Conservation (phyloP, 2,329 filamentous ascomycete species). For the Pseudogymnoascus sp. region DNA sequence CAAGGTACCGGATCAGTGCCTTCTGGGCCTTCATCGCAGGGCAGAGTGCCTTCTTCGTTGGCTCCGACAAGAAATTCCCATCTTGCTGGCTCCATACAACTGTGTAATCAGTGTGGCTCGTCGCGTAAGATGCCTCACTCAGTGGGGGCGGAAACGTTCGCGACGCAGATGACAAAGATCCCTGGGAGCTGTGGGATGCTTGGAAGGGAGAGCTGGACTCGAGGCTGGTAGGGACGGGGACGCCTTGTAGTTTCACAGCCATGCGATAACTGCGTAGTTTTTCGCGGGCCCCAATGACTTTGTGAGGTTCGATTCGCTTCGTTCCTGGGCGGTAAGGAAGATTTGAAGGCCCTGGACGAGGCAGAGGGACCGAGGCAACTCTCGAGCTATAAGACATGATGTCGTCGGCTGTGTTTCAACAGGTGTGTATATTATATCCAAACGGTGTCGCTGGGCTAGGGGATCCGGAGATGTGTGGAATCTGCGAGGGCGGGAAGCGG, state of each 20-base stretch:
- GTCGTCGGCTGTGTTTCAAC: not conserved
- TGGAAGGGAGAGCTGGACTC: slow-evolving; percentile 11
- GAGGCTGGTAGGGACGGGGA: not conserved
- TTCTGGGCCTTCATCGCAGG: slow-evolving; percentile 25
- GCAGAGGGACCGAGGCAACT: not conserved
- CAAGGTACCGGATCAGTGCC: slow-evolving; percentile 26
- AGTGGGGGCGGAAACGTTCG: not conserved
- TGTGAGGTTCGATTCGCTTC: not conserved
- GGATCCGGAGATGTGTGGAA: not conserved
- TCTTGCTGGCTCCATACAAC: slow-evolving; percentile 14
- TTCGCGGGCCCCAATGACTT: not conserved
- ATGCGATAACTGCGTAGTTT: not conserved
- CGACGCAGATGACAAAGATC: not conserved
- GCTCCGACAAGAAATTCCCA: slow-evolving; percentile 23
- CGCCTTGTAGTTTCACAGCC: not conserved
- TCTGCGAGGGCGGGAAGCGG: not conserved
- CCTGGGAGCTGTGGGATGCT: not conserved
- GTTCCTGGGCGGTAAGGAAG: not conserved
- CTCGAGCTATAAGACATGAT: not conserved
- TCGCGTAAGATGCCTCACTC: not conserved
- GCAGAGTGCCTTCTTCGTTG: slow-evolving; percentile 21
- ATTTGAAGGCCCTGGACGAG: not conserved
- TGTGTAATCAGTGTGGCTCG: not conserved
- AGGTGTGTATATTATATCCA: not conserved
- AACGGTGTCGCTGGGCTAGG: not conserved